Conservation (phyloP, 441 rosid species). For the Aleurites moluccanus region DNA sequence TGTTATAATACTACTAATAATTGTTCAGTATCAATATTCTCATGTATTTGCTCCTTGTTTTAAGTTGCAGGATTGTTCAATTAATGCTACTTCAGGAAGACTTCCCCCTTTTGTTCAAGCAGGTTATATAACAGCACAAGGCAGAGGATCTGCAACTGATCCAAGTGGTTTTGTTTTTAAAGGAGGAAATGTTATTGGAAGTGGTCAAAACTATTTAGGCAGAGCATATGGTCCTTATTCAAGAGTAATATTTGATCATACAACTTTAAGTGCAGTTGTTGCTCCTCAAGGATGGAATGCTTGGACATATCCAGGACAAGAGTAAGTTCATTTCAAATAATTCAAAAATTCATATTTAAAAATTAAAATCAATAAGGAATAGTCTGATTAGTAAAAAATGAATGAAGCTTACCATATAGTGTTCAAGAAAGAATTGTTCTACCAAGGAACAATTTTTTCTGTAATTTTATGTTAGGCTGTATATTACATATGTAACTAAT, state of each 20-base stretch:
- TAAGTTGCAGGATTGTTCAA: background rate
- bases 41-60: too few relatives aligned
- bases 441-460: too few relatives aligned
- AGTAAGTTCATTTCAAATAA: too few relatives aligned
- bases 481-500: too few relatives aligned
- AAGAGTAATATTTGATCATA: background rate
- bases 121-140: slow-evolving; percentile 15
- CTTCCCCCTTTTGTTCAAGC: background rate
- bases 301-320: background rate
- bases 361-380: too few relatives aligned
- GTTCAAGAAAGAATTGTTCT: too few relatives aligned
- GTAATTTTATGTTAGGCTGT: too few relatives aligned
- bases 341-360: too few relatives aligned
- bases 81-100: background rate
- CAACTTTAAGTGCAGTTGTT: background rate
- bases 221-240: slow-evolving; percentile 14
- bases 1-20: too few relatives aligned
- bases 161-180: slow-evolving; percentile 6
- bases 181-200: background rate
- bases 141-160: background rate
- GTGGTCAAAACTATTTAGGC: slow-evolving; percentile 2
- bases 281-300: slow-evolving; percentile 6
- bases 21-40: too few relatives aligned
- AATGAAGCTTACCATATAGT: background rate
- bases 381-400: background rate